Base-by-base conservation (phyloP, 257 asterid species). In the Nicotiana obtusifolia region DNA sequence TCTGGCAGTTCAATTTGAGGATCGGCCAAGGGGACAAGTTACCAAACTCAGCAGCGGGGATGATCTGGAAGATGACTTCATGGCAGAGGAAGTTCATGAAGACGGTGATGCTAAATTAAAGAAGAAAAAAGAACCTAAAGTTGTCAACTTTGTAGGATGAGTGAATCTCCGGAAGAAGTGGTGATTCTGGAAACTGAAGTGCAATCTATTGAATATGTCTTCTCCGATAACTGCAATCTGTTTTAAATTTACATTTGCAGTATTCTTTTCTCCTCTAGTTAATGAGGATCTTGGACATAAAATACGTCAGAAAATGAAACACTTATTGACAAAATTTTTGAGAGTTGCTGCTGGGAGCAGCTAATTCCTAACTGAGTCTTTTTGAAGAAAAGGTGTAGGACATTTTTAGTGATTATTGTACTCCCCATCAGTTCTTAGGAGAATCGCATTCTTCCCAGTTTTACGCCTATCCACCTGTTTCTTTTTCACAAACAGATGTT, bases 21-120 rank as follows among this genome's bases (percentile, higher is more conserved):
- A 86, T 83, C 87, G 84, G 81, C 92, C 92, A 17, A 90, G 89
- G 26, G 84, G 83, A 78, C 88, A 86, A 77, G 84, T 92, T 81
- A 95, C 92, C 33, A 92, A 85, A 86, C 86, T 95, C 47, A 20
- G 60, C 22, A 86, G 99, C 4, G 99, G 99, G 11, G 99, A 96
- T 61, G 99, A 96, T 88, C 97, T 94, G 7, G 99, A 94, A 85
- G 99, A 95, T 33, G 98, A 95, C 88, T 95, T 94, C 81, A 77
- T 80, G 64, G 19, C 89, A 0, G 86, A 56, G 47, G 90, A 84
- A 56, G 62, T 83, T 16, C 28, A 77, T 30, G 76, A 84, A 80
- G 75, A 37, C 20, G 68, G 47, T 30, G 69, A 60, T 81, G 84
- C 71, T 41, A 88, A 89, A 87, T 33, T 52, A 66, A 88, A 89